These are phyloP conservation scores for Cardamine chenopodiifolia DNA, from an alignment of 345 rosid genomes.

Conservation along the genomic window DNA sequence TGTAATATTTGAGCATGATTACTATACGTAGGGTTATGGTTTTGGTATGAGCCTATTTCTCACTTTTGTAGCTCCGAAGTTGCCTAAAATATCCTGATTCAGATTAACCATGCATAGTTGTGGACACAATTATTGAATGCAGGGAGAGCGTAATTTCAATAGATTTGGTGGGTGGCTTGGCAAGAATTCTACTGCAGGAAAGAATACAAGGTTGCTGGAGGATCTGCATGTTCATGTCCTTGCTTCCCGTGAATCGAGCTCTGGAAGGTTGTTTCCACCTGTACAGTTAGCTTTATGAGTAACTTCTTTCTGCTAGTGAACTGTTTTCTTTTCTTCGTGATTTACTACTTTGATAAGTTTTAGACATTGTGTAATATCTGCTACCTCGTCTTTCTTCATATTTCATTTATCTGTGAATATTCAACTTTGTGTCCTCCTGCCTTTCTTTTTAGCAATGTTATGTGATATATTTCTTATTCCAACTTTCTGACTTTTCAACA, in stretches of 20 bases:
- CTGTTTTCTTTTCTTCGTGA: background rate
- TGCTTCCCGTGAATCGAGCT: constrained; percentile 83
- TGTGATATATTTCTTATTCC: constrained; percentile 6
- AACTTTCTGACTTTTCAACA: constrained; percentile 24
- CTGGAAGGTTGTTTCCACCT: constrained; percentile 65
- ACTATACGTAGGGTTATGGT: constrained; percentile 8
- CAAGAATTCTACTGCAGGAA: constrained; percentile 84
- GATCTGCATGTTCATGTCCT: constrained; percentile 92
- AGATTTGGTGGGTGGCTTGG: constrained; percentile 99
- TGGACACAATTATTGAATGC: constrained; percentile 38
- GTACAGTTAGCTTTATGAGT: constrained; percentile 5
- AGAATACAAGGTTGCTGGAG: constrained; percentile 85
- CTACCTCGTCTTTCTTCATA: constrained; percentile 19
- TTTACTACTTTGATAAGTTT: constrained; percentile 4
- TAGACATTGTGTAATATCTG: background rate
- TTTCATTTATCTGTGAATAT: constrained; percentile 16
- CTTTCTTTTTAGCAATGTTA: background rate
- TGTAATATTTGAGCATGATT: constrained; percentile 14
- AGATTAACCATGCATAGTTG: constrained; percentile 21
- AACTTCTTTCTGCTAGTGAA: constrained; percentile 21
- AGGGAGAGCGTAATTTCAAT: constrained; percentile 97
- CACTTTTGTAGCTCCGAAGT: constrained; percentile 7
- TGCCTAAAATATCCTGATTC: constrained; percentile 7
- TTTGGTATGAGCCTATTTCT: constrained; percentile 26
- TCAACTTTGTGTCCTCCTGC: constrained; percentile 4